These are phyloP conservation scores for Smallanthus sonchifolius DNA, from an alignment of 129 eudicot genomes.

Conservation along the genomic window DNA sequence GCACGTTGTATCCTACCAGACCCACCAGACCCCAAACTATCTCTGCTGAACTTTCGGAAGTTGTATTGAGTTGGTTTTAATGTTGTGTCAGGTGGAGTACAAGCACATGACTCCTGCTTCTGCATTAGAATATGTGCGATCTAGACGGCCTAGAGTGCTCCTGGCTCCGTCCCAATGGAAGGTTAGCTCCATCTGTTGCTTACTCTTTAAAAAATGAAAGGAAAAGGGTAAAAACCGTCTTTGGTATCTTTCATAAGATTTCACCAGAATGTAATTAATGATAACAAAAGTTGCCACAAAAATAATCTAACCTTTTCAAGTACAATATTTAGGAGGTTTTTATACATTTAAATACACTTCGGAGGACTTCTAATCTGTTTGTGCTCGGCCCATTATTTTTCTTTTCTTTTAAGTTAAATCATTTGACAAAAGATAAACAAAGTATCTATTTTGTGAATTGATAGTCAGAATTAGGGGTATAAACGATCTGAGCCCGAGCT, in stretches of 20 bases:
- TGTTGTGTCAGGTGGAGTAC: conserved; percentile 51
- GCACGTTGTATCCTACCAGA: background rate
- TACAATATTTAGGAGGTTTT: background rate
- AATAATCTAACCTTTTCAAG: background rate
- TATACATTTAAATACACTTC: background rate
- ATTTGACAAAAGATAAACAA: too few relatives aligned
- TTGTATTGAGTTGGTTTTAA: background rate
- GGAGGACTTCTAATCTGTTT: too few relatives aligned
- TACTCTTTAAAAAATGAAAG: background rate
- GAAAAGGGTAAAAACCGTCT: background rate
- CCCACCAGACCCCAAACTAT: background rate
- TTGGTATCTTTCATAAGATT: background rate
- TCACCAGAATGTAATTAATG: background rate
- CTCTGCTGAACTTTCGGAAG: background rate
- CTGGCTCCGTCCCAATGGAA: conserved; percentile 74
- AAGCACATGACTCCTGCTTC: conserved; percentile 68
- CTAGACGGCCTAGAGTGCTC: conserved; percentile 75
- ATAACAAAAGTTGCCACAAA: background rate
- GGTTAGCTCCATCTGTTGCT: conserved; percentile 30
- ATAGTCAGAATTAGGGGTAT: too few relatives aligned
- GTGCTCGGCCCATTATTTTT: background rate
- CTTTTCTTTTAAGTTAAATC: too few relatives aligned
- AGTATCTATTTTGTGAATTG: too few relatives aligned
- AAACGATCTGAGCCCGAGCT: too few relatives aligned
- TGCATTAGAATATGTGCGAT: conserved; percentile 70